Base-by-base conservation (phyloP, 768 basidiomycete species). In the Trichaptum fuscoviolaceum region DNA sequence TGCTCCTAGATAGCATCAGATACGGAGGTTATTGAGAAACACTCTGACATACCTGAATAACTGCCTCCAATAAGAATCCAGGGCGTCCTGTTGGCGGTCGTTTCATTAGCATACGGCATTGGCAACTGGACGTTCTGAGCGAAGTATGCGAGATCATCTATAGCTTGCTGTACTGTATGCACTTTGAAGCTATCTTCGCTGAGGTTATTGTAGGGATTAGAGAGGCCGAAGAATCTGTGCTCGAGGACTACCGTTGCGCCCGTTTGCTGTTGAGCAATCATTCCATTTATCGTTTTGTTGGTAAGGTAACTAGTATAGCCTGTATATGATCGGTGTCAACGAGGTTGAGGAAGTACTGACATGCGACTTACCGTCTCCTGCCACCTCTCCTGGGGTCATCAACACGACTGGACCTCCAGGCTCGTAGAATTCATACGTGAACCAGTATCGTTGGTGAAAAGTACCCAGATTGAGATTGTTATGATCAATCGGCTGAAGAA, bases 371-470 rank as follows among this genome's bases (percentile, higher is more conserved):
- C 81, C 63, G 77, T 73, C 81, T 8, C 87, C 88, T 70, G 87
- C 83, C 17, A 63, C 71, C 75, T 91, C 89, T 52, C 90, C 89
- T 0, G 89, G 90, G 3, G 88, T 91, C 72, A 82, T 79, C 20
- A 89, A 71, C 62, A 90, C 79, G 61, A 90, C 84, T 0, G 88
- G 87, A 4, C 88, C 87, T 77, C 76, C 72, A n/a, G 65, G 36
- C 73, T 87, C 78, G 69, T 91, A 91, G 70, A 80, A 89, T 73
- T 91, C 86, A 74, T 80, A 88, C 34, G 85, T 85, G 67, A 84
- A 80, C 89, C 89, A 91, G 75, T 82, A 91, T 35, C 90, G 83
- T 75, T 91, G 90, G 72, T 85, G 79, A 76, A 92, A 92, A 20
- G 89, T 91, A 23, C 90, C 90, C 26, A 84, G 76, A 26, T 79